A percentile compares a stretch with the other conserved stretches of the same genome.
These are phyloP conservation scores for Pseudotulostoma volvatum DNA, from an alignment of 495 filamentous ascomycete species.

Conservation along the genomic window DNA sequence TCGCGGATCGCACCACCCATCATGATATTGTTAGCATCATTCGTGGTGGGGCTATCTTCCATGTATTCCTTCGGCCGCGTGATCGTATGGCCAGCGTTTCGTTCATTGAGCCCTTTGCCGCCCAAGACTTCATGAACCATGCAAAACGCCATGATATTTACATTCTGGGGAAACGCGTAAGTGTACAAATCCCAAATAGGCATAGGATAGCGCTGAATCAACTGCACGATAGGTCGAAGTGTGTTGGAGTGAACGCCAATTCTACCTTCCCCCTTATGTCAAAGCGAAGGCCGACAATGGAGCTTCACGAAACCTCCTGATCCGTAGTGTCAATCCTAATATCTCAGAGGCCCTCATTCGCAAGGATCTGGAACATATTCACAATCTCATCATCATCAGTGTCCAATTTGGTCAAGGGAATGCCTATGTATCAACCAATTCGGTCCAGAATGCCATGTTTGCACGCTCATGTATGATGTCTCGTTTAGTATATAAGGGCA, in stretches of 20 bases:
- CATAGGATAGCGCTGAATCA: constrained; percentile 5
- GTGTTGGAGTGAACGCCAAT: constrained; percentile 60
- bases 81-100: constrained; percentile 52
- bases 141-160: constrained; percentile 51
- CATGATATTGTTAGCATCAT: constrained; percentile 49
- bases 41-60: constrained; percentile 52
- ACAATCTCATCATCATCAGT: constrained; percentile 57
- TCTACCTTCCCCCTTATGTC: constrained; percentile 47
- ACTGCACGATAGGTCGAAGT: constrained; percentile 42
- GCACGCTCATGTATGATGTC: constrained; percentile 70
- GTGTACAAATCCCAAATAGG: constrained; percentile 10
- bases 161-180: constrained; percentile 51
- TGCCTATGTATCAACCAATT: constrained; percentile 58
- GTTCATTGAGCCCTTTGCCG: constrained; percentile 48
- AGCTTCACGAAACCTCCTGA: constrained; percentile 62
- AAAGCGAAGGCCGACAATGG: constrained; percentile 49
- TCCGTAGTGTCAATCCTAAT: constrained; percentile 37
- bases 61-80: constrained; percentile 46
- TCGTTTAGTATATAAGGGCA: constrained; percentile 53
- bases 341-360: constrained; percentile 51
- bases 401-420: constrained; percentile 40
- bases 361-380: constrained; percentile 67
- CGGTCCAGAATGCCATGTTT: constrained; percentile 58
- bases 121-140: constrained; percentile 46
- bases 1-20: constrained; percentile 48